Percentiles rank a stretch among this genome's conserved stretches.
phyloP scores from a whole-genome alignment of 2,329 filamentous ascomycete genomes.

The Graphium sp. region DNA sequence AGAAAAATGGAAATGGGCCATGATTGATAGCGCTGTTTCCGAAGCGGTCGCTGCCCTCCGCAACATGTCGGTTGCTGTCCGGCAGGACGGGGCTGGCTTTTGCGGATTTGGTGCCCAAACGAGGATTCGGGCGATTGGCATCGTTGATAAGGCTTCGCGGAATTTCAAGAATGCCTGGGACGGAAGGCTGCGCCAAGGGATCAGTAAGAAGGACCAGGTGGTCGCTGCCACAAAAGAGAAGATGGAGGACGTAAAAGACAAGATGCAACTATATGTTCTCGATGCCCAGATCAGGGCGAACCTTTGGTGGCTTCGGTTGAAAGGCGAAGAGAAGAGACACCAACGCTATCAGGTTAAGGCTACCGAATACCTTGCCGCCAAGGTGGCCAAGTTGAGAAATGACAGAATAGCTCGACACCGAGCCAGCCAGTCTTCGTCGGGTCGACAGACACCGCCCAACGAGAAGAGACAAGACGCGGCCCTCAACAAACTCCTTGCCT shows the following conservation, averaged over 20 bases:
- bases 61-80: background rate
- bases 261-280: slow-evolving; percentile 26
- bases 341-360: slow-evolving; percentile 30
- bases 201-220: no score
- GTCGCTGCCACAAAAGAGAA: no score
- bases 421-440: no score
- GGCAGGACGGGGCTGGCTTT: background rate
- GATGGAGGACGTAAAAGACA: slow-evolving; percentile 18
- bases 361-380: slow-evolving; percentile 18
- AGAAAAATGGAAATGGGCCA: no score
- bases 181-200: slow-evolving; percentile 9
- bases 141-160: background rate
- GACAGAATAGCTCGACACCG: slow-evolving; percentile 9
- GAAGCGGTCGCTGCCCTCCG: no score
- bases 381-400: slow-evolving; percentile 11
- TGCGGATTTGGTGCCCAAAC: background rate
- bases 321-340: slow-evolving; percentile 28
- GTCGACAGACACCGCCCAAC: no score
- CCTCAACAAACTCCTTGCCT: no score
- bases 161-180: slow-evolving; percentile 4
- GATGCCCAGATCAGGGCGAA: slow-evolving; percentile 38
- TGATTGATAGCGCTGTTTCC: no score
- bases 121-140: background rate
- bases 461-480: no score
- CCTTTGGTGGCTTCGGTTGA: slow-evolving; percentile 37